Base-by-base conservation (phyloP, 306 rosid species). In the Castanea mollissima region DNA sequence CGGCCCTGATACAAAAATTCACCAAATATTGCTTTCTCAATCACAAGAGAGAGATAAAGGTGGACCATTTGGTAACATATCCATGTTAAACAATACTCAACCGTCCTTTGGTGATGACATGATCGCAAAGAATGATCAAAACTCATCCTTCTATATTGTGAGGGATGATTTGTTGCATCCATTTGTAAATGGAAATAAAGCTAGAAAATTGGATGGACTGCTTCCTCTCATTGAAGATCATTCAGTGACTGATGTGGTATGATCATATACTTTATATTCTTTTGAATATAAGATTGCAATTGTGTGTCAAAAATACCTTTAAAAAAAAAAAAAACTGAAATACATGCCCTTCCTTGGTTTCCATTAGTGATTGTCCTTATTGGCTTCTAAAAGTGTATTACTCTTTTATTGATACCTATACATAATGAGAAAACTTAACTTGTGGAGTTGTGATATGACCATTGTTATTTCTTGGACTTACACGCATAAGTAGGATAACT, bases 151-250 rank as follows among this genome's bases (percentile, higher is more conserved):
- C 80, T 88, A 87, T 69, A 2, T 94, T 0, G 90, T 92, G 71
- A 88, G 99, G 78, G 99, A 95, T 84, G 99, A 95, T 87, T 91
- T 92, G 85, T 85, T 92, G 91, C 99, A 94, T 81, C 97, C 99
- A 1, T 44, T 94, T 64, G 79, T 91, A 73, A 92, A 91, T 73
- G 99, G 99, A n/a, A 94, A 94, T 71, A 92, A 94, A 85, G 94
- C 97, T 4, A 87, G 99, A 65, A 94, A 94, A 83, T 79, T 94
- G 69, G 99, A 94, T 82, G 97, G 56, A 19, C 56, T 92, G 38
- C 80, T 94, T 81, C 97, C 97, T 77, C 74, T 91, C 1, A 62
- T 91, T 49, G 89, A 91, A 84, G 90, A 89, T 76, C 78, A 83
- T 76, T 88, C 82, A 10, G 95, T 91, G 41, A 94, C 97, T 59